Conservation (phyloP, 1,284 basidiomycete species). For the Puccinia polysora region DNA sequence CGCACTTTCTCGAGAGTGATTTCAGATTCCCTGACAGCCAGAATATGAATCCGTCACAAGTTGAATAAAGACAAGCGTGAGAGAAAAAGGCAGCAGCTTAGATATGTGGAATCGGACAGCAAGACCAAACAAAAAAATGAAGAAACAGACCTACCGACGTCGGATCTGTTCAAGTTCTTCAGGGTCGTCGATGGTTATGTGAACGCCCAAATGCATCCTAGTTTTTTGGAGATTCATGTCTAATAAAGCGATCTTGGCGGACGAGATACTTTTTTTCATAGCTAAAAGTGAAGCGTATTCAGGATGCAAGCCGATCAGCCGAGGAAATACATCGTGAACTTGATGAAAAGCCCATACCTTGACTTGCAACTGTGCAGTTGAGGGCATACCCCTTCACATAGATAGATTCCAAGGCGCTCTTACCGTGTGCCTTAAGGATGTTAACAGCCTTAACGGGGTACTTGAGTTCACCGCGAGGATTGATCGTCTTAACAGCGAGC, state of each 20-base stretch:
- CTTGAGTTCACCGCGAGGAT: conserved; percentile 90
- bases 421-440: conserved; percentile 96
- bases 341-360: conserved; percentile 62
- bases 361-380: conserved; percentile 97
- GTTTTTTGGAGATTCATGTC: conserved; percentile 98
- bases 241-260: conserved; percentile 95
- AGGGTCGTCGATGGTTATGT: conserved; percentile 95
- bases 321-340: not conserved
- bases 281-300: conserved; percentile 58
- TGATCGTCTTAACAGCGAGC: conserved; percentile 92
- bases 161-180: conserved; percentile 95
- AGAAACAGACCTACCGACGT: conserved; percentile 63
- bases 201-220: conserved; percentile 95
- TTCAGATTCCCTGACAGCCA: conserved; percentile 71
- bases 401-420: conserved; percentile 88
- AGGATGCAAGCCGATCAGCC: conserved; percentile 13
- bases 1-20: conserved; percentile 93
- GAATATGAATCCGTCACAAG: conserved; percentile 37
- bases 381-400: conserved; percentile 95
- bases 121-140: not conserved
- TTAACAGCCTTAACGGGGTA: conserved; percentile 99
- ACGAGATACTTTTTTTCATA: conserved; percentile 91
- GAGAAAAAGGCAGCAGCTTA: too few relatives aligned
- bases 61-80: not conserved
- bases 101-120: not conserved